Evolutionary conservation across 257 asterid genomes (phyloP).

Genomic region (Galeopsis tetrahit): DNA sequence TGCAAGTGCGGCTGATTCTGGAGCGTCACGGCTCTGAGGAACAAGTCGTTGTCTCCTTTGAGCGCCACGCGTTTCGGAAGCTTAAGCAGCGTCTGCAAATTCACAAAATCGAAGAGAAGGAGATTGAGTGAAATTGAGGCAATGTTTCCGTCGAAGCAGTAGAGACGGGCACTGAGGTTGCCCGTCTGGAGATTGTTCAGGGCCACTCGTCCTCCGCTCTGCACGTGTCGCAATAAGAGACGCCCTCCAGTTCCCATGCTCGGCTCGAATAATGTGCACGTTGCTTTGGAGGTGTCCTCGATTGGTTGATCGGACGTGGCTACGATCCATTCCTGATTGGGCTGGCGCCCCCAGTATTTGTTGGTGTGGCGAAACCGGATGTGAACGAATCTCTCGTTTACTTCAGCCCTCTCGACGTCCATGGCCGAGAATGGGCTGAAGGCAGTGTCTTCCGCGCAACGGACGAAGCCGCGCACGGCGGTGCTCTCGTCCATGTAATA

Average conservation of each 20-base stretch:
- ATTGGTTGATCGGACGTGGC: neutral
- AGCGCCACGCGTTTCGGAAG: neutral
- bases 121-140: neutral
- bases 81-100: neutral
- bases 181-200: neutral
- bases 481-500: neutral
- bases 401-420: neutral
- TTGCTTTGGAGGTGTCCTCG: neutral
- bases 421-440: neutral
- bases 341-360: neutral
- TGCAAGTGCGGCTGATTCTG: neutral
- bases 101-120: neutral
- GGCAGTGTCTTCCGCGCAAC: neutral
- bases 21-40: neutral
- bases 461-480: neutral
- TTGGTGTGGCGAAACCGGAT: neutral
- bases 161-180: neutral
- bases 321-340: neutral
- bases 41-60: neutral
- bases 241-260: neutral
- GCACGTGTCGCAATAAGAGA: neutral
- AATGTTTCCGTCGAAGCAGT: neutral
- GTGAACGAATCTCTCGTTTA: neutral
- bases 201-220: neutral
- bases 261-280: neutral